These are phyloP conservation scores for Lactarius pseudohatsudake DNA, from an alignment of 768 basidiomycete species.

Conservation along the genomic window DNA sequence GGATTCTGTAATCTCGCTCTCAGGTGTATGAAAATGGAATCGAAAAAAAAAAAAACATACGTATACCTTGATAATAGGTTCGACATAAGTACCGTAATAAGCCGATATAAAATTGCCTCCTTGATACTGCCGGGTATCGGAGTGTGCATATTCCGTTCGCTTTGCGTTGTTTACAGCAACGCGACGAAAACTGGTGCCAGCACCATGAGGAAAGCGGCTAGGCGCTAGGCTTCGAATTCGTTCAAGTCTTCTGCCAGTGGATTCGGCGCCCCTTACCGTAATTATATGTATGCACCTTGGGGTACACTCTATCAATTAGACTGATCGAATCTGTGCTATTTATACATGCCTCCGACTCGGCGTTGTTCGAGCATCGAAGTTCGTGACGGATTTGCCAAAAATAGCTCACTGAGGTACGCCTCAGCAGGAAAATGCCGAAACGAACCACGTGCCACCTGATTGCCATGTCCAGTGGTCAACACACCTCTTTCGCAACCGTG, in stretches of 20 bases:
- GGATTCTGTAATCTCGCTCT: too few relatives aligned
- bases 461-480: too few relatives aligned
- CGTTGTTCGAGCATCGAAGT: neutral
- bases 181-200: neutral
- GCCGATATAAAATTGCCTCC: too few relatives aligned
- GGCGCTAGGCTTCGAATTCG: too few relatives aligned
- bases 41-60: too few relatives aligned
- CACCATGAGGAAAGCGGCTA: neutral
- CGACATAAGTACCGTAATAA: too few relatives aligned
- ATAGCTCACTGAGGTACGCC: too few relatives aligned
- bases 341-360: neutral
- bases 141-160: neutral
- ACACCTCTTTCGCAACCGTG: too few relatives aligned
- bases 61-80: too few relatives aligned
- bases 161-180: too few relatives aligned
- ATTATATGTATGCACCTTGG: neutral
- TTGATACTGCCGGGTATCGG: too few relatives aligned
- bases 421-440: neutral
- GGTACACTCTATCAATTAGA: neutral
- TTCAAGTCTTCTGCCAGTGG: neutral
- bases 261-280: neutral
- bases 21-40: too few relatives aligned
- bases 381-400: neutral
- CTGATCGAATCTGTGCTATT: neutral
- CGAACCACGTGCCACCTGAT: neutral